Evolutionary conservation across 768 basidiomycete species (phyloP).

Genomic region (Trametes gibbosa): DNA sequence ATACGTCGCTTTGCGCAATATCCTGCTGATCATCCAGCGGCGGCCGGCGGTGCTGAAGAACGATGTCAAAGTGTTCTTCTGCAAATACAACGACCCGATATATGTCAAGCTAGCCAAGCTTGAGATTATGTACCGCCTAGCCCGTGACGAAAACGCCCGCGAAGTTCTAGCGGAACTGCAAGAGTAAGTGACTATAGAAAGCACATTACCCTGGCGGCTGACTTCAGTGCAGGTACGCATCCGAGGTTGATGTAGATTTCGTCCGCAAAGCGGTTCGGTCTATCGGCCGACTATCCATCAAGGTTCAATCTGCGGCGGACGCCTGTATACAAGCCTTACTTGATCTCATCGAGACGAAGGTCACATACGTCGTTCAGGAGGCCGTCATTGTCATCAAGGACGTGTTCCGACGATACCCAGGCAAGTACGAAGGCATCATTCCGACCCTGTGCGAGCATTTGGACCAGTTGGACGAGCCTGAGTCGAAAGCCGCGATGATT

Average conservation of each 20-base stretch:
- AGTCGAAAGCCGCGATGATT: conserved; percentile 95
- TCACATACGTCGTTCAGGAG: conserved; percentile 96
- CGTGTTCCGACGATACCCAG: conserved; percentile 95
- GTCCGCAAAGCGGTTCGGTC: conserved; percentile 97
- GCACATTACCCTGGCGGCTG: not conserved
- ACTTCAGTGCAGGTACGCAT: conserved; percentile 73
- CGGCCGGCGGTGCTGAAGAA: conserved; percentile 90
- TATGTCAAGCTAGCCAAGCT: conserved; percentile 98
- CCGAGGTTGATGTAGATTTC: conserved; percentile 97
- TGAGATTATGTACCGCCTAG: conserved; percentile 98
- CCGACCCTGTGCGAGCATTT: conserved; percentile 90
- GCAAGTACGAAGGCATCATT: conserved; percentile 95
- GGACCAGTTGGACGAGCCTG: conserved; percentile 90
- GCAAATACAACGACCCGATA: conserved; percentile 99
- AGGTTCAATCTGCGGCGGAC: conserved; percentile 87
- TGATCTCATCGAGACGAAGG: conserved; percentile 86
- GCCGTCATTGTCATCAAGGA: conserved; percentile 97
- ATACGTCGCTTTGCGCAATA: conserved; percentile 96
- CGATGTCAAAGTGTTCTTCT: conserved; percentile 99
- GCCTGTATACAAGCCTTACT: conserved; percentile 86
- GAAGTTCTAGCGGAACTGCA: conserved; percentile 94
- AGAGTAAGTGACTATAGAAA: conserved; percentile 55
- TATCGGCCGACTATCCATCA: conserved; percentile 97
- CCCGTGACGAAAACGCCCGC: conserved; percentile 88
- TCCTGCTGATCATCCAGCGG: conserved; percentile 94